Base-by-base conservation (phyloP, 257 asterid genomes). In the Scutellaria baicalensis region DNA sequence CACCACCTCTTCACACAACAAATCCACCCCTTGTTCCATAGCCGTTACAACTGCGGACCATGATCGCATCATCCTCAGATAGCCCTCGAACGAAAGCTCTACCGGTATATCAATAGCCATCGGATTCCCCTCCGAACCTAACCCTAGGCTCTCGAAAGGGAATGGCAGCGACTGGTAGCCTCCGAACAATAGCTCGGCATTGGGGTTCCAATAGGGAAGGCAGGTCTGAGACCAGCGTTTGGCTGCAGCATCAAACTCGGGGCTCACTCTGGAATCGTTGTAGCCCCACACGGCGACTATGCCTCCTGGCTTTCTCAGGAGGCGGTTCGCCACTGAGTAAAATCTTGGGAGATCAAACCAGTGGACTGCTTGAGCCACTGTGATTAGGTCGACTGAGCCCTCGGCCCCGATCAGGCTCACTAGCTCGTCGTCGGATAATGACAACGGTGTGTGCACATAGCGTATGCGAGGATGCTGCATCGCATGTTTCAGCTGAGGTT, bases 311-410 rank as follows among this genome's bases (percentile, higher is more conserved):
- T 75, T 79, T 33, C 71, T 71, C 58, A 78, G 83, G 54, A 78
- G 61, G 63, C 77, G 72, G 10, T 9, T 71, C 0, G 4, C 81
- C 4, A 71, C 49, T 0, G 75, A 65, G 64, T 78, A 81, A n/a
- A 81, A 71, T 0, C 79, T 36, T 20, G 83, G 83, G 1, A 81
- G 85, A 71, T 81, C 79, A 13, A 81, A 81, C 83, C 83, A 78
- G 73, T 81, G 85, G 79, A 81, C 17, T 27, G 81, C 85, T 75
- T 71, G 72, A 6, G 83, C 83, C 0, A 75, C 51, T 0, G 81
- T 81, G 9, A 81, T 63, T 0, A 81, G 18, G 31, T 81, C 83
- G 0, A 71, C 72, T 2, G 66, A 78, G 7, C 64, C 55, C 7
- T 78, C 70, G 1, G 27, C 9, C 10, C 76, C 83, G 11, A 78